Conservation (phyloP, 179 eudicot genomes). For the Patellifolia procumbens region DNA sequence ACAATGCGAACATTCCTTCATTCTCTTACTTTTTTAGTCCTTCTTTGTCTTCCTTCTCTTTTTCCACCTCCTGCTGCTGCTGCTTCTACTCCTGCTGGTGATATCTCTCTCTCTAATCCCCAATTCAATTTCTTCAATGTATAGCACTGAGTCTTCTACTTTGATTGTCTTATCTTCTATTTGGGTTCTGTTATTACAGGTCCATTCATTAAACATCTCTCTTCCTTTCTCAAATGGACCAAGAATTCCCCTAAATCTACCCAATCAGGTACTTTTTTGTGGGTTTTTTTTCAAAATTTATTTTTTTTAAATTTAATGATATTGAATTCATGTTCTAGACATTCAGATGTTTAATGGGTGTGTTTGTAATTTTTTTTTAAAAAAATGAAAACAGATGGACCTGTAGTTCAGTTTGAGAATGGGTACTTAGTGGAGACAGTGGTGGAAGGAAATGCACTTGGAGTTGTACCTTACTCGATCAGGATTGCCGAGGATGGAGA, state of each 20-base stretch:
- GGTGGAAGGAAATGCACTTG: conserved; percentile 91
- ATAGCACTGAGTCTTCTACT: neutral
- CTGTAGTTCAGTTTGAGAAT: conserved; percentile 76
- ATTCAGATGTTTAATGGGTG: neutral
- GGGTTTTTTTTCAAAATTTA: neutral
- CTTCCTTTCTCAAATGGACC: conserved; percentile 69
- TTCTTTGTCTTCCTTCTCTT: conserved; percentile 31
- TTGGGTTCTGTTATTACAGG: conserved; percentile 37
- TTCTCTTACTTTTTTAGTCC: conserved; percentile 31
- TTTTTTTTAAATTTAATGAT: neutral
- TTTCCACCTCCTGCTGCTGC: conserved; percentile 49
- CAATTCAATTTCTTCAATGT: neutral
- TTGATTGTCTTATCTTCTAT: neutral
- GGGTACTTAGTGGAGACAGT: conserved; percentile 95
- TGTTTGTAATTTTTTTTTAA: too few relatives aligned
- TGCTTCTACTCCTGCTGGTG: conserved; percentile 58
- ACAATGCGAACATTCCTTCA: conserved; percentile 19
- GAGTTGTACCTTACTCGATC: conserved; percentile 74
- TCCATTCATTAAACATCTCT: conserved; percentile 59
- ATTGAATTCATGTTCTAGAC: neutral
- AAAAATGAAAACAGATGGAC: conserved; percentile 50
- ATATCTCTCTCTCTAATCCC: neutral
- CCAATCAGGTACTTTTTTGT: conserved; percentile 53
- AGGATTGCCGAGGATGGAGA: conserved; percentile 91
- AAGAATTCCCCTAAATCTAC: conserved; percentile 58